Base-by-base conservation (phyloP, 345 rosid genomes). In the Luvunga scandens region DNA sequence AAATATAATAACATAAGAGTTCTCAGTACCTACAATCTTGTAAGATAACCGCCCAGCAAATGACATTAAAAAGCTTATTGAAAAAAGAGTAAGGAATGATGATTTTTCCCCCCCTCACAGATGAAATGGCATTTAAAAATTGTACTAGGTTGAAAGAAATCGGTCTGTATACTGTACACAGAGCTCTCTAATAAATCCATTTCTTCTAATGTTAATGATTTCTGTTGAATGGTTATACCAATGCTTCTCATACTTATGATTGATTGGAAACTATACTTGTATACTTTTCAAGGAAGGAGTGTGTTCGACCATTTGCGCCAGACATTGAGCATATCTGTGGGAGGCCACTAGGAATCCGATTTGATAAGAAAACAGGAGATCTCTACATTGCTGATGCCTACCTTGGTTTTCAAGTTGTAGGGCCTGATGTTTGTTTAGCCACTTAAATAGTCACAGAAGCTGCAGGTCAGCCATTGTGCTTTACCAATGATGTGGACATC, bases 321-420 rank as follows among this genome's bases (percentile, higher is more conserved):
- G 85, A 83, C 74, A 28, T 82, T 88, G 98, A 93, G 86, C 92
- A 91, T 73, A 70, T 88, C 2, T 93, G 97, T 84, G 98, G 97
- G 66, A 89, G 98, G 71, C 94, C 97, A 21, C 78, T 93, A 64
- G 97, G 97, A 50, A 79, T 93, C 34, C 83, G 88, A 72, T 93
- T 92, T 39, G 85, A 90, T 78, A 82, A 84, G 75, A 84, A 75
- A 85, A 88, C 86, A 3, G 92, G 98, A 72, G 92, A 90, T 72
- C 90, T 93, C 9, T 93, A 92, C 74, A 90, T 90, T 10, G 95
- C 95, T 0, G 98, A 93, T 84, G 96, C 96, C 0, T 93, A 91
- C 82, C 86, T 86, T 30, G 97, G 98, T 60, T 79, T 93, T 48
- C 82, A 80, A 42, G 84, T 87, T 2, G 94, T 89, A 38, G 97